These are phyloP conservation scores for Globisporangium nunn DNA, from an alignment of 352 stramenopile genomes.

Conservation along the genomic window DNA sequence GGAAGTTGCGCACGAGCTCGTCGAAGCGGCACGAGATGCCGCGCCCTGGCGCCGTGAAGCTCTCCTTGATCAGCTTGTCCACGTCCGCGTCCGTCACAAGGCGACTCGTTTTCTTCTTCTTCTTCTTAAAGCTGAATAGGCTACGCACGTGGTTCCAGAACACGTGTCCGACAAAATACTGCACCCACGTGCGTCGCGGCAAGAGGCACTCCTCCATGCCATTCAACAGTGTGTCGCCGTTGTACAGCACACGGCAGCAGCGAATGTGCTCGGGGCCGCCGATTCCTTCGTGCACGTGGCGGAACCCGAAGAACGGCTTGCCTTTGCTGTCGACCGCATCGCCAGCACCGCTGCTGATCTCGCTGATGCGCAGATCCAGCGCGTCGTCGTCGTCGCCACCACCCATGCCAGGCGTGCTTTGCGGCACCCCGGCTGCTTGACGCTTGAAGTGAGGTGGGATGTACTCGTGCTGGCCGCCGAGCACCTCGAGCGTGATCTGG, in stretches of 20 bases:
- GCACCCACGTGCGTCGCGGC: conserved; percentile 39
- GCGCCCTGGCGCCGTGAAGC: conserved; percentile 47
- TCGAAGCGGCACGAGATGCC: conserved; percentile 78
- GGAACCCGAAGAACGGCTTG: conserved; percentile 35
- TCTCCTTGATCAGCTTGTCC: conserved; percentile 52
- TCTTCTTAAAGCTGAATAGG: conserved; percentile 30
- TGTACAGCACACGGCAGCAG: conserved; percentile 64
- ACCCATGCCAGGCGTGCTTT: too few species aligned
- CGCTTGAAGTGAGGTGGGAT: conserved; percentile 31
- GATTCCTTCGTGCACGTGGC: conserved; percentile 35
- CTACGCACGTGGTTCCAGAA: conserved; percentile 38
- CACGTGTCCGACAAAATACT: conserved; percentile 52
- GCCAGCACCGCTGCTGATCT: conserved; percentile 21
- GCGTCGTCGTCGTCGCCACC: conserved; percentile 12
- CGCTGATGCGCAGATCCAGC: conserved; percentile 37
- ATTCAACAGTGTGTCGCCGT: conserved; percentile 61
- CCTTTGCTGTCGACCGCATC: not conserved
- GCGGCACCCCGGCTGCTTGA: not conserved
- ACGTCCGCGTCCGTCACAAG: conserved; percentile 65
- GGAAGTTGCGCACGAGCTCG: conserved; percentile 73
- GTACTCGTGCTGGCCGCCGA: conserved; percentile 54
- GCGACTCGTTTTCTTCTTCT: conserved; percentile 37
- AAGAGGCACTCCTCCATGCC: conserved; percentile 60
- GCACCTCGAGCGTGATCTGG: conserved; percentile 69
- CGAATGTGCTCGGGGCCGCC: conserved; percentile 52